Evolutionary conservation across 192 early-diverging fungal genomes (phyloP).

Genomic region (Chytriomyces confervae): DNA sequence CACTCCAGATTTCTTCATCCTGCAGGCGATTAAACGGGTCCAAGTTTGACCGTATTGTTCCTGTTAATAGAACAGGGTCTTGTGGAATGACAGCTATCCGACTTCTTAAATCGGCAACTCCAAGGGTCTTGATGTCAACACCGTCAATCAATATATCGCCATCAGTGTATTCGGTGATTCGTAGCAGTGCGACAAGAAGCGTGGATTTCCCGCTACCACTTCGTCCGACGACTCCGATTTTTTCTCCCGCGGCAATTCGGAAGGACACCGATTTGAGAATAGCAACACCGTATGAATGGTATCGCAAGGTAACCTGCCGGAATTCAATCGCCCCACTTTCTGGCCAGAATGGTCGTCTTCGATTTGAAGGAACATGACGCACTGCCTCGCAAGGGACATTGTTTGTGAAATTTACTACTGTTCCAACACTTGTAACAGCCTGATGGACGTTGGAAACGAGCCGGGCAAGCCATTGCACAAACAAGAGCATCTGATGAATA

Average conservation of each 20-base stretch:
- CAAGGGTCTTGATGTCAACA: constrained; percentile 70
- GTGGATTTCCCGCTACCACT: constrained; percentile 83
- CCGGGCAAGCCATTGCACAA: constrained; percentile 71
- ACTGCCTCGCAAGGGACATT: constrained; percentile 42
- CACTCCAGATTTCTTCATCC: constrained; percentile 72
- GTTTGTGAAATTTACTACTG: constrained; percentile 61
- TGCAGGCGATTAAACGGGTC: constrained; percentile 72
- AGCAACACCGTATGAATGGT: constrained; percentile 65
- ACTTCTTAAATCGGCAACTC: constrained; percentile 68
- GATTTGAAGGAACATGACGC: constrained; percentile 29
- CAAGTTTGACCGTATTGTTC: constrained; percentile 83
- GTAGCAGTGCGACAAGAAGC: constrained; percentile 56
- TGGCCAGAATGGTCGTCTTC: constrained; percentile 54
- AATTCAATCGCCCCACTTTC: constrained; percentile 62
- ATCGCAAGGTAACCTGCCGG: constrained; percentile 69
- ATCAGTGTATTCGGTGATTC: constrained; percentile 57
- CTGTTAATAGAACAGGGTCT: constrained; percentile 74
- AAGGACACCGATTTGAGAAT: constrained; percentile 83
- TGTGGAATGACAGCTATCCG: constrained; percentile 90
- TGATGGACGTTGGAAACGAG: constrained; percentile 61
- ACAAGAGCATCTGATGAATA: constrained; percentile 68
- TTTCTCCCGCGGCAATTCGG: constrained; percentile 69
- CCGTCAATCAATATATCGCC: constrained; percentile 75
- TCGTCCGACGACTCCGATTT: constrained; percentile 91
- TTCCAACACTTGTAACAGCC: constrained; percentile 64